Conservation (phyloP, 2,329 filamentous ascomycete genomes). For the Exserohilum rostratum region DNA sequence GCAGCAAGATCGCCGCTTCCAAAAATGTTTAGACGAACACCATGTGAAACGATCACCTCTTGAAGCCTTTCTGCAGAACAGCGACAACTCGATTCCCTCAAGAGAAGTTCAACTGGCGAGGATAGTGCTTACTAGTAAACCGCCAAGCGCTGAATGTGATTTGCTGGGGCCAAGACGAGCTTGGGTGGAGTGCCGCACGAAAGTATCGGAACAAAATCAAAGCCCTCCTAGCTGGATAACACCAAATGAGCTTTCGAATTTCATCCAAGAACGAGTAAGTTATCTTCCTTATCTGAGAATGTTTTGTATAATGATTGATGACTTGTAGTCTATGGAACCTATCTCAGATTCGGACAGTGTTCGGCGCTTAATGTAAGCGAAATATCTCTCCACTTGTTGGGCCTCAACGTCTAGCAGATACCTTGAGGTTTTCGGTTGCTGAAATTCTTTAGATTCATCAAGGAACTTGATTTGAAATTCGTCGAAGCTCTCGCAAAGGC, state of each 20-base stretch:
- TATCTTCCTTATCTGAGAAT: not conserved
- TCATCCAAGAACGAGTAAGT: not conserved
- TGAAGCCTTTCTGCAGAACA: not conserved
- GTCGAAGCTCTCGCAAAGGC: not conserved
- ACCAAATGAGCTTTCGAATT: not conserved
- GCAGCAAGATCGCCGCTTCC: not conserved
- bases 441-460: not conserved
- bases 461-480: not conserved
- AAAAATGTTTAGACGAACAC: not conserved
- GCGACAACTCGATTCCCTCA: not conserved
- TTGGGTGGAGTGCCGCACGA: not conserved
- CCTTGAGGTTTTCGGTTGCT: no score
- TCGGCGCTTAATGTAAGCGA: not conserved
- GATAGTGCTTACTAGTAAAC: not conserved
- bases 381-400: no score
- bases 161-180: not conserved
- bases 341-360: not conserved
- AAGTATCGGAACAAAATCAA: not conserved
- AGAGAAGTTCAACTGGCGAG: not conserved
- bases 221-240: not conserved
- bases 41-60: not conserved
- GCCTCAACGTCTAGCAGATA: no score
- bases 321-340: not conserved
- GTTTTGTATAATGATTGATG: not conserved
- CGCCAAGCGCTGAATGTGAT: not conserved